A percentile compares a stretch with the other conserved stretches of the same genome.
Conservation (phyloP, 1,139 yeast genomes). For the Blastobotrys serpentis region DNA sequence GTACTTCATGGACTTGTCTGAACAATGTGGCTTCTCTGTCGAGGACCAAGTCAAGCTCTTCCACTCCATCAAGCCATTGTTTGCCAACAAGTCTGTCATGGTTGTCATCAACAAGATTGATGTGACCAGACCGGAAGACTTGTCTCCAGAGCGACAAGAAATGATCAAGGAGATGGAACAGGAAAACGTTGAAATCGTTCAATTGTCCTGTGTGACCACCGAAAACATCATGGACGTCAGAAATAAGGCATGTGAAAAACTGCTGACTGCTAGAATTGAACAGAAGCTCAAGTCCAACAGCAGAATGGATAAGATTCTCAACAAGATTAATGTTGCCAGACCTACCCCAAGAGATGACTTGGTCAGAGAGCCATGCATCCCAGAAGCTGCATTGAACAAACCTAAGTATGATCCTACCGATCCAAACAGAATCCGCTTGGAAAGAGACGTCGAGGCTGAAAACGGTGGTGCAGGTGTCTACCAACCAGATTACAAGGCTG, state of each 20-base stretch:
- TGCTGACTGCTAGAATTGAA: slow-evolving; percentile 92
- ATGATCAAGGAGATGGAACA: slow-evolving; percentile 53
- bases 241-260: slow-evolving; percentile 95
- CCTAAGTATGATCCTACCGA: slow-evolving; percentile 75
- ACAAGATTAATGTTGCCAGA: slow-evolving; percentile 90
- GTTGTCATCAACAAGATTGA: slow-evolving; percentile 95
- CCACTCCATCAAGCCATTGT: slow-evolving; percentile 94
- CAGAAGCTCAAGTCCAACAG: slow-evolving; percentile 93
- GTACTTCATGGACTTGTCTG: slow-evolving; percentile 97
- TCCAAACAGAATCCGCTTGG: slow-evolving; percentile 77
- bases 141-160: slow-evolving; percentile 71
- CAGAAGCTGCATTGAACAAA: slow-evolving; percentile 64
- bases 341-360: slow-evolving; percentile 88
- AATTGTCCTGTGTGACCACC: slow-evolving; percentile 90
- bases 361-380: slow-evolving; percentile 75
- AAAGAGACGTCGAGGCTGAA: slow-evolving; percentile 86
- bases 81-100: slow-evolving; percentile 94
- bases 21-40: slow-evolving; percentile 97
- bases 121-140: slow-evolving; percentile 79
- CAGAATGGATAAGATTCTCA: slow-evolving; percentile 82
- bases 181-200: slow-evolving; percentile 74
- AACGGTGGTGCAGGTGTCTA: slow-evolving; percentile 99
- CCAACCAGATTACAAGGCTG: slow-evolving; percentile 89
- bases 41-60: slow-evolving; percentile 96
- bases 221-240: slow-evolving; percentile 95